Conservation (phyloP, 2,329 filamentous ascomycete species). For the Berkeleyomyces basicola region DNA sequence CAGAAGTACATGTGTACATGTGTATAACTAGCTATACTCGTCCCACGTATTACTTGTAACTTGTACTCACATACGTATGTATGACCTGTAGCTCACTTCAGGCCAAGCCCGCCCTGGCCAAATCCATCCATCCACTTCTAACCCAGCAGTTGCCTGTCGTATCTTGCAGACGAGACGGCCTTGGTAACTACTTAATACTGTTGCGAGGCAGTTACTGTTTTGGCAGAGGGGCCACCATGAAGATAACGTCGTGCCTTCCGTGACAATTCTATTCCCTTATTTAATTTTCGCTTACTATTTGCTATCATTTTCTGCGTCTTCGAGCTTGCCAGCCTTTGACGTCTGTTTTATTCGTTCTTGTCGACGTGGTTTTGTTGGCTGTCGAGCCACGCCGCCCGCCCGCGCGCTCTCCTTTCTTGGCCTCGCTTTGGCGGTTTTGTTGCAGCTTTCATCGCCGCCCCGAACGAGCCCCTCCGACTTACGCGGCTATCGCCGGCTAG, state of each 20-base stretch:
- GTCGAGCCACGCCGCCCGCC: too few relatives aligned
- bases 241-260: not conserved
- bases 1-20: not conserved
- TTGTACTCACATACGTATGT: not conserved
- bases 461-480: too few relatives aligned
- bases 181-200: not conserved
- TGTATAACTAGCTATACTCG: not conserved
- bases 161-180: not conserved
- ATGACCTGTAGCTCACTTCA: not conserved
- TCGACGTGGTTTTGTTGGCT: not conserved
- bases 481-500: too few relatives aligned
- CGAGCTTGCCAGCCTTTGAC: too few relatives aligned
- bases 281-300: not conserved
- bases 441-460: too few relatives aligned
- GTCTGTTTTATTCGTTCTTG: not conserved
- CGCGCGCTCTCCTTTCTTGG: too few relatives aligned
- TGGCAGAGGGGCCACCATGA: slow-evolving; percentile 1
- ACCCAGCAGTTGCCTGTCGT: not conserved
- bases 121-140: not conserved
- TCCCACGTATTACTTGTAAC: not conserved
- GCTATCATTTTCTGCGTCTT: not conserved
- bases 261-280: not conserved
- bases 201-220: not conserved
- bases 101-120: not conserved
- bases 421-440: too few relatives aligned